Conservation (phyloP, 2,329 filamentous ascomycete species). For the Scytalidium sp. region DNA sequence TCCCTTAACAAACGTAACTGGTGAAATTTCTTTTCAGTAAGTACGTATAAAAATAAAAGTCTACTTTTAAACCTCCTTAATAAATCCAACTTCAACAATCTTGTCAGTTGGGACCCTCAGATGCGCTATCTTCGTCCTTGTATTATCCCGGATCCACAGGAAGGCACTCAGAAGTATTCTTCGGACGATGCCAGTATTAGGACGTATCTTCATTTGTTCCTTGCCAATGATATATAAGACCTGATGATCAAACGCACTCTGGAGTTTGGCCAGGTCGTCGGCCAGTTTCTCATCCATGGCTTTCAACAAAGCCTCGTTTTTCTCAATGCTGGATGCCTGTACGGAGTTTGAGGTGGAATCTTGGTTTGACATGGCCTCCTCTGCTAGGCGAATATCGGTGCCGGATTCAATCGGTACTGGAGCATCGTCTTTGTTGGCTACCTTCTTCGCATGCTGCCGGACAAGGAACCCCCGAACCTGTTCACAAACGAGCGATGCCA, state of each 20-base stretch:
- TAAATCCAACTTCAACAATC: slow-evolving; percentile 65
- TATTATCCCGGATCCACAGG: slow-evolving; percentile 64
- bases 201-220: slow-evolving; percentile 51
- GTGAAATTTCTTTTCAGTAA: too few species aligned
- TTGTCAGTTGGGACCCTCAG: slow-evolving; percentile 57
- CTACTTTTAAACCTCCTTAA: slow-evolving; percentile 54
- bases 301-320: slow-evolving; percentile 2
- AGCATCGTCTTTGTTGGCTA: slow-evolving; percentile 3
- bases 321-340: neutral
- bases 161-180: slow-evolving; percentile 50
- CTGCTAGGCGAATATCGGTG: neutral
- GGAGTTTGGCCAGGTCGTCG: slow-evolving; percentile 40
- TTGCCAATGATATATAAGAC: slow-evolving; percentile 59
- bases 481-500: slow-evolving; percentile 56
- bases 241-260: slow-evolving; percentile 43
- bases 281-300: slow-evolving; percentile 6
- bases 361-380: neutral
- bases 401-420: neutral
- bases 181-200: slow-evolving; percentile 36
- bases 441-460: slow-evolving; percentile 12
- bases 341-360: neutral
- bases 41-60: neutral
- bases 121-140: slow-evolving; percentile 62
- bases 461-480: slow-evolving; percentile 51
- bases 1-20: too few species aligned